phyloP scores from a whole-genome alignment of 1,284 basidiomycete species.

The Ganoderma leucocontextum region DNA sequence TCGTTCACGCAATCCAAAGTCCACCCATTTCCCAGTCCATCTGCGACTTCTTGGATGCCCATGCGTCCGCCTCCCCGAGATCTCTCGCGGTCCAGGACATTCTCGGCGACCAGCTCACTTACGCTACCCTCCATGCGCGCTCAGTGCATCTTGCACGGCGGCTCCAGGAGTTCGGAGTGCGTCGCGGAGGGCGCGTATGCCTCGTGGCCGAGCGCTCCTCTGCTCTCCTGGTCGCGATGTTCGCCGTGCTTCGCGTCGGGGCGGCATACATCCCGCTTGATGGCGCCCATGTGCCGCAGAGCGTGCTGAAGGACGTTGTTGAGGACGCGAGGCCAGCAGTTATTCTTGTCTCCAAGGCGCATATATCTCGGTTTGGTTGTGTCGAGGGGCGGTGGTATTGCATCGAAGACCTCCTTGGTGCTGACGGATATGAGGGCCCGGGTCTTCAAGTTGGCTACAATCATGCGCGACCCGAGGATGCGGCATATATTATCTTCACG shows the following conservation, averaged over 20 bases:
- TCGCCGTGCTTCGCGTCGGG: constrained; percentile 59
- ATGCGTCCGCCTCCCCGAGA: constrained; percentile 47
- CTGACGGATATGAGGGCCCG: constrained; percentile 13
- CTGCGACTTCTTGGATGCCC: constrained; percentile 57
- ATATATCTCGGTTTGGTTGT: background rate
- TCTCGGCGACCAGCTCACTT: constrained; percentile 51
- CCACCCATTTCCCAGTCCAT: constrained; percentile 32
- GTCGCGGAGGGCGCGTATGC: constrained; percentile 52
- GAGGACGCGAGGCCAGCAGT: constrained; percentile 49
- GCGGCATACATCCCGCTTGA: constrained; percentile 62
- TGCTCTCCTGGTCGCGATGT: constrained; percentile 55
- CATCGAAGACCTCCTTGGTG: constrained; percentile 21
- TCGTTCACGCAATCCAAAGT: background rate
- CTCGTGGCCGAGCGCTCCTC: constrained; percentile 58
- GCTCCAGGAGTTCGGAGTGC: constrained; percentile 49
- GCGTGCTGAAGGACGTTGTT: constrained; percentile 54
- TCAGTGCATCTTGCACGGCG: constrained; percentile 52
- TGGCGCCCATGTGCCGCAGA: constrained; percentile 57
- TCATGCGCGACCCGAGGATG: constrained; percentile 44
- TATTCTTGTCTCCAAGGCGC: background rate
- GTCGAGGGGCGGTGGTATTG: background rate
- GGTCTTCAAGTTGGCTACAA: background rate
- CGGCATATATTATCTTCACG: constrained; percentile 63
- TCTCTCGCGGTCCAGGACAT: constrained; percentile 54
- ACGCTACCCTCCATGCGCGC: constrained; percentile 51